Percentiles rank a stretch among this genome's conserved stretches.
phyloP scores from a whole-genome alignment of 2,329 filamentous ascomycete genomes.

The Calonectria ilicicola region DNA sequence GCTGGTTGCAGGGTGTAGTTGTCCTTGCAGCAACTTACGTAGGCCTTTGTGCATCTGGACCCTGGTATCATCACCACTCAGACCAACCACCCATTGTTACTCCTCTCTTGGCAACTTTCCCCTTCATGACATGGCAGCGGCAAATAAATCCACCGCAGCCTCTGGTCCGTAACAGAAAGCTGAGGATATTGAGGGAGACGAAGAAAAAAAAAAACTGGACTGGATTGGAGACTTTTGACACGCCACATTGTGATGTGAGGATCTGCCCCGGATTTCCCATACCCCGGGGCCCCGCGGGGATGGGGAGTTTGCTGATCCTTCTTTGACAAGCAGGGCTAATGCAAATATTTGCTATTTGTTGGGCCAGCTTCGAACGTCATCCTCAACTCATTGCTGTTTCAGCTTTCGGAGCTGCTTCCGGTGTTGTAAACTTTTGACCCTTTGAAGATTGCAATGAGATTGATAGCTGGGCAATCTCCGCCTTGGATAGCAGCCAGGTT shows the following conservation, averaged over 20 bases:
- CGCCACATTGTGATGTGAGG: neutral
- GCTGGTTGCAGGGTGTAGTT: conserved; percentile 3
- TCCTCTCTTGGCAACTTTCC: neutral
- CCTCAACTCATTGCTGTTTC: neutral
- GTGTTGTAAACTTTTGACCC: neutral
- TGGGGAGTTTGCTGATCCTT: neutral
- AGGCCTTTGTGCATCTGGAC: neutral
- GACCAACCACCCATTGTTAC: neutral
- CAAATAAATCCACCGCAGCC: neutral
- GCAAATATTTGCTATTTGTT: neutral
- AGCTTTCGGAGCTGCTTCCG: neutral
- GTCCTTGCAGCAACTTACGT: conserved; percentile 1
- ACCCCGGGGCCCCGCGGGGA: conserved; percentile 19
- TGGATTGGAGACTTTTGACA: neutral
- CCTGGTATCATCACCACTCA: neutral
- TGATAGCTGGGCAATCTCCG: neutral
- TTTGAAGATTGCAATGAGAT: neutral
- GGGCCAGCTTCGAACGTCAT: conserved; percentile 13
- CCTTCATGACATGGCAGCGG: neutral
- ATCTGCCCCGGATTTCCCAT: conserved; percentile 1
- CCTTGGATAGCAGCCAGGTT: too few relatives aligned
- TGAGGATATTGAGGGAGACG: conserved; percentile 19
- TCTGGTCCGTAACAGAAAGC: conserved; percentile 14
- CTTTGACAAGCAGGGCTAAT: neutral
- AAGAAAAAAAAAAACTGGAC: neutral